Conservation (phyloP, 805 yeast genomes). For the Starmerella ratchasimensis region DNA sequence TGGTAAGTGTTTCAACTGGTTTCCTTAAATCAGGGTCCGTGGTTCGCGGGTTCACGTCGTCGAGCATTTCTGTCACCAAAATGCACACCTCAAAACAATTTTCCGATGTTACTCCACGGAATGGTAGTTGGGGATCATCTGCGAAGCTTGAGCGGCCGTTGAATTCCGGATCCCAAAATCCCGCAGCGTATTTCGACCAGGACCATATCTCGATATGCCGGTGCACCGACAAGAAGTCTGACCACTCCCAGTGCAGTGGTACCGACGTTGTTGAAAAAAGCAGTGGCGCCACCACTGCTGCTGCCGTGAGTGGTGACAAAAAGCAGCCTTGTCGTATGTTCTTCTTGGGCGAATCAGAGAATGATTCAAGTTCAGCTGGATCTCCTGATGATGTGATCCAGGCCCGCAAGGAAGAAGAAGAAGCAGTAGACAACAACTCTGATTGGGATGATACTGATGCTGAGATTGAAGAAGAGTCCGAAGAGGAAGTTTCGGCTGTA, state of each 20-base stretch:
- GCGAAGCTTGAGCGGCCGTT: no score
- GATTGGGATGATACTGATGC: conserved; percentile 19
- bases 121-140: no score
- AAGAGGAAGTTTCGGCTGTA: conserved; percentile 17
- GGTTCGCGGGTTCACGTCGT: conserved; percentile 30
- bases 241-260: no score
- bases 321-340: conserved; percentile 30
- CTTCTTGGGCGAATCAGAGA: conserved; percentile 29
- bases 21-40: conserved; percentile 1
- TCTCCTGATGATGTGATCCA: conserved; percentile 11
- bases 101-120: no score
- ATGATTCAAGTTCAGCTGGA: conserved; percentile 14
- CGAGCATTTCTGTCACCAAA: conserved; percentile 25
- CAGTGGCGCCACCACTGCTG: no score
- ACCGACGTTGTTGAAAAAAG: no score
- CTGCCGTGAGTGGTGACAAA: no score
- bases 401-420: conserved; percentile 1
- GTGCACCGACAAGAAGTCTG: no score
- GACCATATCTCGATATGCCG: no score
- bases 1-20: background rate
- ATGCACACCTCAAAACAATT: background rate
- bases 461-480: conserved; percentile 12
- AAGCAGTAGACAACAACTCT: conserved; percentile 5
- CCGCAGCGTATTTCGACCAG: no score
- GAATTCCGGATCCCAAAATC: no score